Conservation (phyloP, 1,139 yeast genomes). For the Barnettozyma hawaiiensis region DNA sequence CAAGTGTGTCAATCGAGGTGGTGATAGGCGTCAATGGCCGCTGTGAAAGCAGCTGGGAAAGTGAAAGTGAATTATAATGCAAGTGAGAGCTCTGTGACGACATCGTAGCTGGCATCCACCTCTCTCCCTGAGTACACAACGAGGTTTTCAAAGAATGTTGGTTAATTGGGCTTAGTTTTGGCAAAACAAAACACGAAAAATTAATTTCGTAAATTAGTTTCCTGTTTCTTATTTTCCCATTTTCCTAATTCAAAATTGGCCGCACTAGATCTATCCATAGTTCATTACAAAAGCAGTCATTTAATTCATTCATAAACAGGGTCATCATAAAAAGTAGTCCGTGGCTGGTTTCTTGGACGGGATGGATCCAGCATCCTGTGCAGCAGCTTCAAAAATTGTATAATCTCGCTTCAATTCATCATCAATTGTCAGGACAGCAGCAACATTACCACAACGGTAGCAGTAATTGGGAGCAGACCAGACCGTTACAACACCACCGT, state of each 20-base stretch:
- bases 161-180: too few species aligned
- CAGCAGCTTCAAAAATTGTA: slow-evolving; percentile 80
- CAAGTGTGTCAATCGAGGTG: slow-evolving; percentile 14
- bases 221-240: too few species aligned
- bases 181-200: too few species aligned
- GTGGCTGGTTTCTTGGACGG: slow-evolving; percentile 70
- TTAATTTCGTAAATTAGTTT: too few species aligned
- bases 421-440: slow-evolving; percentile 78
- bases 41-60: slow-evolving; percentile 17
- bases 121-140: background rate
- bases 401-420: slow-evolving; percentile 67
- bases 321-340: slow-evolving; percentile 50
- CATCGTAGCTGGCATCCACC: background rate
- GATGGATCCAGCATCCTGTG: slow-evolving; percentile 52
- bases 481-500: slow-evolving; percentile 82
- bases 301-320: background rate
- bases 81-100: slow-evolving; percentile 7
- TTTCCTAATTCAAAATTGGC: too few species aligned
- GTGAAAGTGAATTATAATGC: slow-evolving; percentile 16
- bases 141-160: too few species aligned
- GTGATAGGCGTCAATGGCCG: slow-evolving; percentile 17
- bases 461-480: slow-evolving; percentile 96
- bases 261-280: too few species aligned
- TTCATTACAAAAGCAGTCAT: background rate
- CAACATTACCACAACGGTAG: slow-evolving; percentile 92